Evolutionary conservation across 2,329 filamentous ascomycete genomes (phyloP).

Genomic region (Aspergillus spinulosporus): DNA sequence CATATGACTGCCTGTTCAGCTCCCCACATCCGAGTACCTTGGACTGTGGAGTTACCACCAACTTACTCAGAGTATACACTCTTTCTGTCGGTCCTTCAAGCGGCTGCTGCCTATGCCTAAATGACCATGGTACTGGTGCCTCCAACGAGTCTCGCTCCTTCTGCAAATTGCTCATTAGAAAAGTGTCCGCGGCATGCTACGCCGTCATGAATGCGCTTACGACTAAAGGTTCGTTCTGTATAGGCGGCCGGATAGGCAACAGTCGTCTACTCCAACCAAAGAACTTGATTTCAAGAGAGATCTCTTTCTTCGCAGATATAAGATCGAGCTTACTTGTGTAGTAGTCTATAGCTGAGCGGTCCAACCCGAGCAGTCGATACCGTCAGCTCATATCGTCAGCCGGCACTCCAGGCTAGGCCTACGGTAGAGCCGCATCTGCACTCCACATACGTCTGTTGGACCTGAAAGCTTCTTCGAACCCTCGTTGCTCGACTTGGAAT

Average conservation of each 20-base stretch:
- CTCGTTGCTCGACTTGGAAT: constrained; percentile 6
- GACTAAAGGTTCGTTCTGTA: not conserved
- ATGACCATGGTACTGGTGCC: constrained; percentile 9
- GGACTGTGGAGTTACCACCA: too few species aligned
- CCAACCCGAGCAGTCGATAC: not conserved
- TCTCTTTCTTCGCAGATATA: not conserved
- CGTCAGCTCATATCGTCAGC: not conserved
- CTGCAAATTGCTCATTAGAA: not conserved
- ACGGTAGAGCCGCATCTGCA: constrained; percentile 7
- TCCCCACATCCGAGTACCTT: too few species aligned
- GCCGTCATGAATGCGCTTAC: constrained; percentile 6
- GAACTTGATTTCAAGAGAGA: not conserved
- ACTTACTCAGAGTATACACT: too few species aligned
- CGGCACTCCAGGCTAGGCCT: not conserved
- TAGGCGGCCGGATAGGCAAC: not conserved
- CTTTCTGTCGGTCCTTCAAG: not conserved
- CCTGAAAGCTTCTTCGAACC: constrained; percentile 10
- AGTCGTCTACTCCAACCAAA: not conserved
- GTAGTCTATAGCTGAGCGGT: constrained; percentile 1
- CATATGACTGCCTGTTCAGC: too few species aligned
- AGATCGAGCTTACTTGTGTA: not conserved
- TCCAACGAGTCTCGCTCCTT: constrained; percentile 9
- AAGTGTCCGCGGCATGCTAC: constrained; percentile 1
- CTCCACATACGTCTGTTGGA: constrained; percentile 2
- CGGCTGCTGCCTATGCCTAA: not conserved